Base-by-base conservation (phyloP, 108 stramenopile genomes). In the Nitzschia putrida region DNA sequence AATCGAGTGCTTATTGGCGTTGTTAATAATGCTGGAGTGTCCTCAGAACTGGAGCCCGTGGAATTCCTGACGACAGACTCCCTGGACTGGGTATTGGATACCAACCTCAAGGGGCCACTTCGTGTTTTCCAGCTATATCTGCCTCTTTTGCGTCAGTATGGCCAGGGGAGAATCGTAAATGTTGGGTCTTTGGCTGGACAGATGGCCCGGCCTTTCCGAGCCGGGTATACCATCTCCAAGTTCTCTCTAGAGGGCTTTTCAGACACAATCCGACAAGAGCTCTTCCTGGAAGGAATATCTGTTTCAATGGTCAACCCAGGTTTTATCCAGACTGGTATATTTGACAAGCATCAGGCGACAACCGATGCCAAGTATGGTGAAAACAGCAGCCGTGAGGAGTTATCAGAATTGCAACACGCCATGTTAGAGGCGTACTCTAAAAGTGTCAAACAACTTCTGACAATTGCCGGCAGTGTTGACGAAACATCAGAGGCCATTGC, bases 271-370 rank as follows among this genome's bases (percentile, higher is more conserved):
- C 47, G 47, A 18, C 47, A 49, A 18, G 47, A 49, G 18, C 18
- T 49, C 3, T 49, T 18, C 18, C 18, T 18, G 14, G 47, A 49
- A 18, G 47, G 47, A 4, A 49, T 49, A 16, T 49, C 47, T 3
- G 47, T 49, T 16, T 49, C 47, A 16, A 49, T 49, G 47, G 47
- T 49, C 47, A 49, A 49, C 47, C 47, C 47, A 49, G 47, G 47
- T 3, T 49, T 49, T 6, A 49, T 49, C 18, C 47, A 18, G 18
- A 49, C 47, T 16, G 47, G 47, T 2, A 49, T 49, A 2, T 49
- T 49, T 49, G 47, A 49, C 6, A 49, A 49, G 47, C 47, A 49
- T 18, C 47, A 49, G 18, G 47, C 47, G n/a, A 49, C 47, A 18
- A 49, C 47, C n/a, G 47, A 49, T 49, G 47, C 47, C 47, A 49